Evolutionary conservation across 2,329 filamentous ascomycete species (phyloP).

Genomic region (Oidium heveae): DNA sequence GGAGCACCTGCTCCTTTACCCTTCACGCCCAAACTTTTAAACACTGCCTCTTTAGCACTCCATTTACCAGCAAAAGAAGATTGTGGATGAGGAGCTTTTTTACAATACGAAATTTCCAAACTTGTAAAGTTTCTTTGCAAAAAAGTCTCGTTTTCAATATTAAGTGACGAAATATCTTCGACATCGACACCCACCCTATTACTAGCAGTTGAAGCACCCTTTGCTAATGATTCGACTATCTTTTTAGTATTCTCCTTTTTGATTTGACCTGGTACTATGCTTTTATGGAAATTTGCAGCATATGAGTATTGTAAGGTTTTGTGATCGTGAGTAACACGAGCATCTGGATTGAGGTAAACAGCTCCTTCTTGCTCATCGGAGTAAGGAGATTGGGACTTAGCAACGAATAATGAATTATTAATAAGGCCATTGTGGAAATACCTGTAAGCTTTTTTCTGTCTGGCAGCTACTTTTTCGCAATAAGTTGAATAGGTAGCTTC

Average conservation of each 20-base stretch:
- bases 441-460: conserved; percentile 96
- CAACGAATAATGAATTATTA: conserved; percentile 93
- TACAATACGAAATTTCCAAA: conserved; percentile 68
- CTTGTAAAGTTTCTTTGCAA: conserved; percentile 82
- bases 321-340: conserved; percentile 64
- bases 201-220: conserved; percentile 30
- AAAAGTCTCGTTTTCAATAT: conserved; percentile 85
- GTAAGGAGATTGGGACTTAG: conserved; percentile 81
- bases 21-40: conserved; percentile 79
- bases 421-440: conserved; percentile 97
- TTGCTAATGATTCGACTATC: conserved; percentile 54
- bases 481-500: conserved; percentile 61
- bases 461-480: conserved; percentile 64
- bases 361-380: conserved; percentile 62
- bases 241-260: conserved; percentile 30
- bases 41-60: conserved; percentile 96
- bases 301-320: conserved; percentile 62
- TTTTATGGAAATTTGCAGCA: conserved; percentile 36
- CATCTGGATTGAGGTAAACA: conserved; percentile 83
- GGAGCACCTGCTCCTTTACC: conserved; percentile 74
- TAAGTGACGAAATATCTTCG: conserved; percentile 66
- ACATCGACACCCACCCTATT: conserved; percentile 87
- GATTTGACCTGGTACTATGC: conserved; percentile 20
- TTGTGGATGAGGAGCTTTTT: conserved; percentile 50
- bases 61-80: conserved; percentile 87